Conservation (phyloP, 106 monocot species). For the Iris macrosiphon region DNA sequence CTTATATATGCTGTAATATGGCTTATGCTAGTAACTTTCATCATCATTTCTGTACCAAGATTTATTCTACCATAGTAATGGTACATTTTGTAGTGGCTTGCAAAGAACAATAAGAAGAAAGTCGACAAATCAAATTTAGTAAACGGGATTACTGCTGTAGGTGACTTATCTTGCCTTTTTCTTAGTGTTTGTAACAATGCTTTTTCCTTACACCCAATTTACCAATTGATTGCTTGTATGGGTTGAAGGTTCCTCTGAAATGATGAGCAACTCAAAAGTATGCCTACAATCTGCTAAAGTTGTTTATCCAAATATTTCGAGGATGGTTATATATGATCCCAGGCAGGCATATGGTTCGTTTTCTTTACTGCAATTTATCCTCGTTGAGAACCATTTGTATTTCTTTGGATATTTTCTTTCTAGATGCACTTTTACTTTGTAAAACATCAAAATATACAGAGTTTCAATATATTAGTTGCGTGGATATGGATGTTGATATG, state of each 20-base stretch:
- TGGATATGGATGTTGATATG: too few relatives aligned
- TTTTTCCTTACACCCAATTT: neutral
- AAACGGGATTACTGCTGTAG: conserved; percentile 31
- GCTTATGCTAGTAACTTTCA: too few relatives aligned
- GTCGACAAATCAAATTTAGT: conserved; percentile 37
- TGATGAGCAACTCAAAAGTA: conserved; percentile 18
- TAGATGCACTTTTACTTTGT: too few relatives aligned
- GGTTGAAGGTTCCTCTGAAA: conserved; percentile 38
- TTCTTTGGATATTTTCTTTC: neutral
- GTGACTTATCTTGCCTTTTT: conserved; percentile 22
- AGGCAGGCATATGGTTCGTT: conserved; percentile 58
- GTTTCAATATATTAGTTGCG: too few relatives aligned
- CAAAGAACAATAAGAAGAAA: conserved; percentile 56
- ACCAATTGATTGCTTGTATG: conserved; percentile 1
- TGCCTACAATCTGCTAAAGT: conserved; percentile 38
- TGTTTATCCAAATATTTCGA: conserved; percentile 73
- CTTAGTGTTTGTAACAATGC: neutral
- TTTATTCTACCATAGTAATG: too few relatives aligned
- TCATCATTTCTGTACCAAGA: too few relatives aligned
- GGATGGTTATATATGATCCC: conserved; percentile 90
- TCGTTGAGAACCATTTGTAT: neutral
- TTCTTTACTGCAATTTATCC: neutral
- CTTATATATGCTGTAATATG: too few relatives aligned
- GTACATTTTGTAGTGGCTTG: conserved; percentile 63
- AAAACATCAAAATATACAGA: too few relatives aligned